Evolutionary conservation across 2,329 filamentous ascomycete genomes (phyloP), one percentile per base, ranked within the genome.

Genomic region (Trichoderma pleuroti): DNA sequence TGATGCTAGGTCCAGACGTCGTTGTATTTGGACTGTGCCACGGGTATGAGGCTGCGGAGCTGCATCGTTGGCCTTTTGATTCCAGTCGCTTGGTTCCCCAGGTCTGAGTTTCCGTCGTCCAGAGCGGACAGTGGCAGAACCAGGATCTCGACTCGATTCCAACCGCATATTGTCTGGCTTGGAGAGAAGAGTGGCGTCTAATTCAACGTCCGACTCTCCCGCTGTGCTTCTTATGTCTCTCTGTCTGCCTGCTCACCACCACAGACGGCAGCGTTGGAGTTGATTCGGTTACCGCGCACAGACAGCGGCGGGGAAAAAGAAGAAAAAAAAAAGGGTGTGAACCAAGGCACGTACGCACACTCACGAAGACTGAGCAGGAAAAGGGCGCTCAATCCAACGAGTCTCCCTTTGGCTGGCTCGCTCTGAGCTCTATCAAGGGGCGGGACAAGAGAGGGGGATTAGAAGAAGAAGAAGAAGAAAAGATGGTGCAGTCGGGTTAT

Each of bases 131-230:
- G 76, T 76, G 72, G 72, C 76, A 72, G 76, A 71, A 70, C 75
- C 76, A 68, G 74, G 74, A 75, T 77, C 78, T 78, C 74, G 77
- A 72, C 75, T 73, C 42, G 76, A 76, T 73, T 75, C 75, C 72
- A 77, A 76, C 76, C 77, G 76, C 77, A 80, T 78, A 24, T 39
- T 52, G 60, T 36, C 24, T 46, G 24, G 42, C 32, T 42, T 52
- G 60, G 54, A 30, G n/a, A 46, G 36, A 24, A 61, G 52, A 42
- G 54, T 46, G 57, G n/a, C 36, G 46, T 68, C 21, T 61, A n/a
- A 24, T 32, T 67, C 54, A 24, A 26, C 10, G 30, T 46, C 54
- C 56, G 24, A 14, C 24, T 32, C 42, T 30, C 61, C 49, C n/a
- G 24, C 24, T 46, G 24, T 18, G 26, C 54, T 54, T 24, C 9